Conservation (phyloP, 352 stramenopile genomes). For the Peronospora tabacina region DNA sequence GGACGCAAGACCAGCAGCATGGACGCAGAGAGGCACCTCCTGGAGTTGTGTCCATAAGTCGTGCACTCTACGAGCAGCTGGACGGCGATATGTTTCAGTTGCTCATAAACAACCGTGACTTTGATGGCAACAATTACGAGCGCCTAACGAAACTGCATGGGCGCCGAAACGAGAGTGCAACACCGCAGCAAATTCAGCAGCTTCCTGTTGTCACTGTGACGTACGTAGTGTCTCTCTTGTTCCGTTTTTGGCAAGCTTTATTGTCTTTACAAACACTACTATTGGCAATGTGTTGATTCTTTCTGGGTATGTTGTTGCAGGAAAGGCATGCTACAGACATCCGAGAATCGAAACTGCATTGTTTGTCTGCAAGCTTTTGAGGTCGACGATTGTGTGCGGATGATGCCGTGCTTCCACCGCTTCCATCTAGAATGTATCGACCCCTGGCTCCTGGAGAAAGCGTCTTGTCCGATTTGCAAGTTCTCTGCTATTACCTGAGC, state of each 20-base stretch:
- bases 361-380: constrained; percentile 60
- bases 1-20: constrained; percentile 8
- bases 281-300: background rate
- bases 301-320: constrained; percentile 24
- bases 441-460: constrained; percentile 62
- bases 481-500: constrained; percentile 51
- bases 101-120: constrained; percentile 62
- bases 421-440: constrained; percentile 76
- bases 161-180: constrained; percentile 42
- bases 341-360: constrained; percentile 46
- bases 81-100: constrained; percentile 54
- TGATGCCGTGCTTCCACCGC: constrained; percentile 75
- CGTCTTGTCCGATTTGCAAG: constrained; percentile 73
- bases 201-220: constrained; percentile 52
- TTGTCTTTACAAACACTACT: background rate
- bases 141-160: constrained; percentile 58
- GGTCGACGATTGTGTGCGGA: constrained; percentile 34
- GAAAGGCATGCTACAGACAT: constrained; percentile 46
- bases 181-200: constrained; percentile 45
- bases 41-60: constrained; percentile 53
- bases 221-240: constrained; percentile 33
- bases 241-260: background rate
- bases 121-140: constrained; percentile 65
- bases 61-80: constrained; percentile 55
- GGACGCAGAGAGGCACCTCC: constrained; percentile 7